phyloP scores from a whole-genome alignment of 176 grass and related monocot genomes.

The Thalia dealbata region DNA sequence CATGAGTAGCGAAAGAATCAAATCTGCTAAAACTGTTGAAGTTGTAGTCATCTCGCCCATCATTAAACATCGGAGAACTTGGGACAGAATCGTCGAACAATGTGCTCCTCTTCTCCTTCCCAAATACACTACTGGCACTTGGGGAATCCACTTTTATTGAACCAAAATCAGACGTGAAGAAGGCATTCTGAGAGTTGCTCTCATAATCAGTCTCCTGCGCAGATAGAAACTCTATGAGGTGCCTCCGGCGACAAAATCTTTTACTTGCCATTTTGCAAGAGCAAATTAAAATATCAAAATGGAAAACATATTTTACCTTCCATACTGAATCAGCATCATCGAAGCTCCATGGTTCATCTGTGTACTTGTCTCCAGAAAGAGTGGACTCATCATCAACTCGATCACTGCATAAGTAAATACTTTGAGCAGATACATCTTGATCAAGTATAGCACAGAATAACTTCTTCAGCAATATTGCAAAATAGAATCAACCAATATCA shows the following conservation, averaged over 20 bases:
- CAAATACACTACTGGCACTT: constrained; percentile 40
- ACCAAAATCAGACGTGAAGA: constrained; percentile 68
- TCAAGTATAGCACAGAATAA: neutral
- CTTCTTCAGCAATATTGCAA: no score
- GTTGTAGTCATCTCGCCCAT: constrained; percentile 38
- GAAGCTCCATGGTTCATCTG: constrained; percentile 87
- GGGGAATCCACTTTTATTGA: constrained; percentile 43
- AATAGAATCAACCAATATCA: no score
- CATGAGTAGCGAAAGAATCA: constrained; percentile 81
- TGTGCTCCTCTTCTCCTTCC: constrained; percentile 54
- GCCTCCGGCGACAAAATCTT: neutral
- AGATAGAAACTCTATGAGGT: constrained; percentile 12
- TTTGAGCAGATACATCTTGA: neutral
- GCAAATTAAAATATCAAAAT: neutral
- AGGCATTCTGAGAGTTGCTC: constrained; percentile 38
- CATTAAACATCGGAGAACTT: constrained; percentile 69
- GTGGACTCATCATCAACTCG: constrained; percentile 71
- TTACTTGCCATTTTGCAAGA: constrained; percentile 11
- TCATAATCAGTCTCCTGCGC: constrained; percentile 54
- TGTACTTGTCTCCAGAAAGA: constrained; percentile 74
- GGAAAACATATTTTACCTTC: constrained; percentile 29
- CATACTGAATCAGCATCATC: constrained; percentile 94
- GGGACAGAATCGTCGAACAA: constrained; percentile 98
- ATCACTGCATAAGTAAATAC: constrained; percentile 32
- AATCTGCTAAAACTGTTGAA: constrained; percentile 60